phyloP scores from a whole-genome alignment of 208 protist genomes.

The Crithidia brevicula region DNA sequence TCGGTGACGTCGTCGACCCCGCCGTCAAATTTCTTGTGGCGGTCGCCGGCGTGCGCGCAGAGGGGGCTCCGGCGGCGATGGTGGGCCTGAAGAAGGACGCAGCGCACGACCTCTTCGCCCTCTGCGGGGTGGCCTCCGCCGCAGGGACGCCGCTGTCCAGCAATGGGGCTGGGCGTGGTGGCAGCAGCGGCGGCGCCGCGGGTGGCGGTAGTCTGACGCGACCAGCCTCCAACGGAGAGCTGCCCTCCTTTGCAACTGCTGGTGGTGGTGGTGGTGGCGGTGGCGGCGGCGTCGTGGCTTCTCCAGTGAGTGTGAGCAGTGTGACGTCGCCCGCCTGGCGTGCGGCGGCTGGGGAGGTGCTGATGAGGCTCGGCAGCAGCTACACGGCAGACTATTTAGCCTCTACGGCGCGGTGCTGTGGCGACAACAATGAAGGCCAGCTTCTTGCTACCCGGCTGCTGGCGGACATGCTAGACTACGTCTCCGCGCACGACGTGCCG shows the following conservation, averaged over 20 bases:
- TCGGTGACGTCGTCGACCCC: conserved; percentile 53
- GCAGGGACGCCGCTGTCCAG: conserved; percentile 7
- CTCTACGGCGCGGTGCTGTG: conserved; percentile 62
- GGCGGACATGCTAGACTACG: conserved; percentile 51
- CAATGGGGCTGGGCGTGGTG: background rate
- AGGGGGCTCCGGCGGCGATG: conserved; percentile 45
- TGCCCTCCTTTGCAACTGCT: background rate
- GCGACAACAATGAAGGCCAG: conserved; percentile 73
- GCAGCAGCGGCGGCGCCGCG: background rate
- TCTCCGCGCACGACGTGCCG: conserved; percentile 34
- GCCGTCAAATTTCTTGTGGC: conserved; percentile 58
- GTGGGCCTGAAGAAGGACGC: conserved; percentile 61
- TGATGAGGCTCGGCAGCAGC: conserved; percentile 44
- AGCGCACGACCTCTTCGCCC: conserved; percentile 47
- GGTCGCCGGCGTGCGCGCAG: conserved; percentile 44
- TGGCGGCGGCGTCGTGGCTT: conserved; percentile 15
- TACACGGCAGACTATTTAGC: conserved; percentile 76
- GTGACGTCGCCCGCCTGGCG: conserved; percentile 19
- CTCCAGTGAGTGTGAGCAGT: conserved; percentile 23
- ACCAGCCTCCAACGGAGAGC: conserved; percentile 8
- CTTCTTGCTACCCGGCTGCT: conserved; percentile 71
- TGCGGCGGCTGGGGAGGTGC: conserved; percentile 38
- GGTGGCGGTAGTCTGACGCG: background rate
- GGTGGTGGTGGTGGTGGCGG: background rate
- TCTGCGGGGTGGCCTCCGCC: conserved; percentile 21